These are phyloP conservation scores for Hansfordia pulvinata DNA, from an alignment of 2,329 filamentous ascomycete genomes.

Conservation along the genomic window DNA sequence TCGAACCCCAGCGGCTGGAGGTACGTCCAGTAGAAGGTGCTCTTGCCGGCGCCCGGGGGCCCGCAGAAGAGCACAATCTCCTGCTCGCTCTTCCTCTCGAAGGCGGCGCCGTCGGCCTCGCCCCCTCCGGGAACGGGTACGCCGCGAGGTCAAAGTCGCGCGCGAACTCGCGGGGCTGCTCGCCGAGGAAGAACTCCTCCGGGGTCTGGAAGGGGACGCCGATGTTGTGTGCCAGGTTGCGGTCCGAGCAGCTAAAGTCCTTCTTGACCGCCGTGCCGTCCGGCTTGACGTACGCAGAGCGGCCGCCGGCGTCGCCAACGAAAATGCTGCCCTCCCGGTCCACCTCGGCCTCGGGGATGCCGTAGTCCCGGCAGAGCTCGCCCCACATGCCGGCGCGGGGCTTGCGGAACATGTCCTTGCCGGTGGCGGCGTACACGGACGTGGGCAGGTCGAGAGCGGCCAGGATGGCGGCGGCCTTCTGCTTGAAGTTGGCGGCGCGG, in stretches of 20 bases:
- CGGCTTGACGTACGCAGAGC: conserved; percentile 29
- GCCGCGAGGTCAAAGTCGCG: conserved; percentile 58
- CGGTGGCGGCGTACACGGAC: conserved; percentile 76
- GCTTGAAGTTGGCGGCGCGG: conserved; percentile 64
- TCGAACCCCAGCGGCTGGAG: conserved; percentile 68
- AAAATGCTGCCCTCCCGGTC: conserved; percentile 66
- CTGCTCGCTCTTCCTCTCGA: conserved; percentile 46
- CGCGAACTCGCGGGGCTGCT: conserved; percentile 49
- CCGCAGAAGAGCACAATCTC: conserved; percentile 83
- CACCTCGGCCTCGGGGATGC: conserved; percentile 42
- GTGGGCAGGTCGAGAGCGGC: conserved; percentile 61
- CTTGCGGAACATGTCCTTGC: conserved; percentile 71
- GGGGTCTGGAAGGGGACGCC: conserved; percentile 74
- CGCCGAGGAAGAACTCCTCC: conserved; percentile 77
- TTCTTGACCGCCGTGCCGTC: conserved; percentile 37
- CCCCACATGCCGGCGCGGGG: conserved; percentile 84
- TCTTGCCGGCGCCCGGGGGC: conserved; percentile 82
- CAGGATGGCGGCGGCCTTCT: conserved; percentile 60
- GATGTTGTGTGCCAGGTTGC: conserved; percentile 76
- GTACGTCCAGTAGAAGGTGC: conserved; percentile 72
- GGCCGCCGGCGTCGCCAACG: conserved; percentile 72
- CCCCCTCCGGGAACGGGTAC: conserved; percentile 30
- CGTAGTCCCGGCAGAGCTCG: conserved; percentile 43
- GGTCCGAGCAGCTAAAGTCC: conserved; percentile 53
- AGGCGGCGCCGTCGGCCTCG: conserved; percentile 22